Percentiles rank a stretch among this genome's conserved stretches.
Evolutionary conservation across 2,329 filamentous ascomycete species (phyloP).

Genomic region (Zalaria obscura): DNA sequence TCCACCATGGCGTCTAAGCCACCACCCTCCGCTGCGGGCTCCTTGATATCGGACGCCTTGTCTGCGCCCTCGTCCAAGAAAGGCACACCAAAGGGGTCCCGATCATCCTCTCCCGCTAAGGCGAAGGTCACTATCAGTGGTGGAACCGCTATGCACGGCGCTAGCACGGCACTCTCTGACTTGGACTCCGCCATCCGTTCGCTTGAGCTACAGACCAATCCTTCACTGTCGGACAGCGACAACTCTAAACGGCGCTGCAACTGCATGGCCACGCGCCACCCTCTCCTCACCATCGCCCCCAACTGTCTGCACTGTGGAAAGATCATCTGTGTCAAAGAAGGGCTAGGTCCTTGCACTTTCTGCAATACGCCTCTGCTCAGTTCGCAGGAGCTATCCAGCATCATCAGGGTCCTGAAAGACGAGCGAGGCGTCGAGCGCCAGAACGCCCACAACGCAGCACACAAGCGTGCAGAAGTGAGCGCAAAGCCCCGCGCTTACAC

Average conservation of each 20-base stretch:
- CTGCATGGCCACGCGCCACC: constrained; percentile 78
- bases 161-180: constrained; percentile 56
- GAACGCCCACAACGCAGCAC: constrained; percentile 60
- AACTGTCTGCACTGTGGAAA: constrained; percentile 91
- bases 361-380: constrained; percentile 65
- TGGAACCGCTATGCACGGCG: constrained; percentile 69
- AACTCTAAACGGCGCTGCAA: constrained; percentile 56
- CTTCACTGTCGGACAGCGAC: constrained; percentile 40
- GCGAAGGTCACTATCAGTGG: constrained; percentile 62
- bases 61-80: constrained; percentile 21
- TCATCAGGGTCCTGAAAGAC: constrained; percentile 70
- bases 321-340: constrained; percentile 88
- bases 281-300: constrained; percentile 76
- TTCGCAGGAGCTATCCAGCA: constrained; percentile 61
- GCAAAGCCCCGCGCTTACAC: constrained; percentile 20
- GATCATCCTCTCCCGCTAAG: constrained; percentile 30
- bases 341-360: constrained; percentile 84
- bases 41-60: constrained; percentile 62
- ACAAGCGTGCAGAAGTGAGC: constrained; percentile 52
- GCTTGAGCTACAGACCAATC: constrained; percentile 86
- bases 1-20: constrained; percentile 32
- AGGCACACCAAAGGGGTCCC: constrained; percentile 27
- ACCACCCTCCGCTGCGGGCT: constrained; percentile 58
- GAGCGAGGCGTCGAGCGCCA: constrained; percentile 80
- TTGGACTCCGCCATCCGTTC: constrained; percentile 68